phyloP scores from a whole-genome alignment of 2,329 filamentous ascomycete genomes.

The Rhinocladiella similis region DNA sequence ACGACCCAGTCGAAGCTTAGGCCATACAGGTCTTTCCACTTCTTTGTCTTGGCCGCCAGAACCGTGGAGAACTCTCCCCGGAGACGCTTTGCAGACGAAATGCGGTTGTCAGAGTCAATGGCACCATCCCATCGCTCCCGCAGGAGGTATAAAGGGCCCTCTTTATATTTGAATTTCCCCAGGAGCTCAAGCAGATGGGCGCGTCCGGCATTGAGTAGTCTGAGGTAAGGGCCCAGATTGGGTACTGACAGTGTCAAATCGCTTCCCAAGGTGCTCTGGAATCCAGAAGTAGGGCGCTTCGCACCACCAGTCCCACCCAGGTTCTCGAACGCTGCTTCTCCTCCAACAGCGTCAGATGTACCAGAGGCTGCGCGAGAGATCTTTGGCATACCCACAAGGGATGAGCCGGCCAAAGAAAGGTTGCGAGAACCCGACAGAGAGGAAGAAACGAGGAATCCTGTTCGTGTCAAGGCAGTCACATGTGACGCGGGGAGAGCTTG shows the following conservation, averaged over 20 bases:
- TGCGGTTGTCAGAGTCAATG: constrained; percentile 46
- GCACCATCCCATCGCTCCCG: constrained; percentile 66
- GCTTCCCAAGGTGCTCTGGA: constrained; percentile 2
- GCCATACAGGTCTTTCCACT: constrained; percentile 63
- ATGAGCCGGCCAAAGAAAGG: constrained; percentile 17
- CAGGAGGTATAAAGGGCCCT: constrained; percentile 55
- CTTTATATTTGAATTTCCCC: constrained; percentile 49
- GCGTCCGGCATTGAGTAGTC: constrained; percentile 56
- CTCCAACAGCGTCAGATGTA: constrained; percentile 34
- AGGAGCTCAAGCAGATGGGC: constrained; percentile 56
- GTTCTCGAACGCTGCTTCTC: constrained; percentile 30
- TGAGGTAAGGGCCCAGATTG: constrained; percentile 60
- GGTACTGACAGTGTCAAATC: constrained; percentile 57
- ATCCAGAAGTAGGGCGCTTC: constrained; percentile 14
- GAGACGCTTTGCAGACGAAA: constrained; percentile 52
- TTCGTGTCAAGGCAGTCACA: constrained; percentile 48
- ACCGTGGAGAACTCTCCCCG: constrained; percentile 58
- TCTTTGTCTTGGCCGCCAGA: constrained; percentile 60
- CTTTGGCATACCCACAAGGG: constrained; percentile 24
- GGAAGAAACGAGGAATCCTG: constrained; percentile 57
- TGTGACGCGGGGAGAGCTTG: constrained; percentile 49
- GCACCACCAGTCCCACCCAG: constrained; percentile 27
- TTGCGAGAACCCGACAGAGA: constrained; percentile 33
- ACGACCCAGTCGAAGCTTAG: constrained; percentile 61
- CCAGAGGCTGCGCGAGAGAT: constrained; percentile 39